Conservation (phyloP, 306 rosid genomes). For the Astragalus glycyphyllos region DNA sequence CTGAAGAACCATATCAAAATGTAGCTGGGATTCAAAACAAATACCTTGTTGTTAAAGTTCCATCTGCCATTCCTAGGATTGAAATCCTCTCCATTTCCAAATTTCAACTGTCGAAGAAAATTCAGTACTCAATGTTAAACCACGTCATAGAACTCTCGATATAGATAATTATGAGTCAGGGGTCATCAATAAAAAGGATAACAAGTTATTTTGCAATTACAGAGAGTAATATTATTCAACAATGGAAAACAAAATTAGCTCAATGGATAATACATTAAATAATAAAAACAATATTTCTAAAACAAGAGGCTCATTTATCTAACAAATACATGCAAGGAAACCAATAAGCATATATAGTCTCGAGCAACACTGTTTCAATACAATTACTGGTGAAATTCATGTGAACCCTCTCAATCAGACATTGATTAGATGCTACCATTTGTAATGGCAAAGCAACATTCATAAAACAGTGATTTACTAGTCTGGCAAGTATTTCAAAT, state of each 20-base stretch:
- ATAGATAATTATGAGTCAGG: neutral
- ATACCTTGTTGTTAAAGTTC: constrained; percentile 91
- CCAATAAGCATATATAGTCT: neutral
- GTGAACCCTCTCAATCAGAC: neutral
- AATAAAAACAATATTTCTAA: neutral
- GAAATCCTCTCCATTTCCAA: constrained; percentile 85
- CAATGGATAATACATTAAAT: neutral
- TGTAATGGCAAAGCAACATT: neutral
- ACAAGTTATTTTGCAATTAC: neutral
- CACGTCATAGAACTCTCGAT: neutral
- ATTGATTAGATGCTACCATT: neutral
- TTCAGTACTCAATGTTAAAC: neutral
- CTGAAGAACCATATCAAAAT: neutral
- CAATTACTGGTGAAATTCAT: neutral
- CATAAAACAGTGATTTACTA: neutral
- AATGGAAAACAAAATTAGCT: neutral
- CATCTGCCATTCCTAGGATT: constrained; percentile 89
- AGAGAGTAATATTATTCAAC: neutral
- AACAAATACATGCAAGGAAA: neutral
- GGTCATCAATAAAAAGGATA: neutral
- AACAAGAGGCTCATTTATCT: neutral
- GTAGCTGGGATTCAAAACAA: neutral
- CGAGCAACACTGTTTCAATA: neutral
- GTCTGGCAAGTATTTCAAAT: too few relatives aligned
- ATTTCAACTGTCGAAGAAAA: constrained; percentile 60